Evolutionary conservation across 345 rosid species (phyloP), one percentile per base, ranked within the genome.

Genomic region (Chamaenerion angustifolium): DNA sequence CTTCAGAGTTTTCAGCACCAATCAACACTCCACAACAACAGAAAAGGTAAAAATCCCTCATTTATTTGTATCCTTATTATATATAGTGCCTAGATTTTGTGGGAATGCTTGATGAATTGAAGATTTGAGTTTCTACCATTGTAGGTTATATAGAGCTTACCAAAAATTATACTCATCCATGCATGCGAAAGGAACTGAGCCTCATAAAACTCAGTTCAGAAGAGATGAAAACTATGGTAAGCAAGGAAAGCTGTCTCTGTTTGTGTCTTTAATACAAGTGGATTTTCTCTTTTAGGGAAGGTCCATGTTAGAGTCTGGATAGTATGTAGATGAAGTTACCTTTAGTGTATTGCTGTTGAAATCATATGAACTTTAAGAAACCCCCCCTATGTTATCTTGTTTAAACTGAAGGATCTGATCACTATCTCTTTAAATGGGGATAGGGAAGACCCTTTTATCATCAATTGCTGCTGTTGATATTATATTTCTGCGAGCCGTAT

Each of bases 171-270:
- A 74, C 55, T 68, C 86, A 56, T 81, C 94, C 17, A 93, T 93
- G 95, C 99, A 93, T 62, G 85, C 76, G 45, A 76, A 73, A 70
- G 95, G 78, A 56, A 64, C 71, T 19, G 94, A 88, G 48, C 82
- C 86, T 5, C 99, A 93, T 77, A 88, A 83, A 74, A 93, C 99
- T 54, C 99, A 85, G 70, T 93, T 85, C 65, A 77, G 94, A 78
- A 73, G 97, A 78, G 97, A 93, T 66, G 96, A 82, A 58, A 79
- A 77, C 51, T 85, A 76, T 46, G 86, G 99, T 93, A 72, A 66
- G 37, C 37, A 31, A 31, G 37, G 37, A 31, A 31, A 31, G 37
- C 3, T 5, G 37, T 8, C 37, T 31, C 37, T 4, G n/a, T n/a
- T 31, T 19, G 17, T 17, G 13, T 43, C 48, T 19, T 42, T 4